Evolutionary conservation across 2,329 filamentous ascomycete genomes (phyloP), one percentile per base, ranked within the genome.

Genomic region (Fonsecaea erecta): DNA sequence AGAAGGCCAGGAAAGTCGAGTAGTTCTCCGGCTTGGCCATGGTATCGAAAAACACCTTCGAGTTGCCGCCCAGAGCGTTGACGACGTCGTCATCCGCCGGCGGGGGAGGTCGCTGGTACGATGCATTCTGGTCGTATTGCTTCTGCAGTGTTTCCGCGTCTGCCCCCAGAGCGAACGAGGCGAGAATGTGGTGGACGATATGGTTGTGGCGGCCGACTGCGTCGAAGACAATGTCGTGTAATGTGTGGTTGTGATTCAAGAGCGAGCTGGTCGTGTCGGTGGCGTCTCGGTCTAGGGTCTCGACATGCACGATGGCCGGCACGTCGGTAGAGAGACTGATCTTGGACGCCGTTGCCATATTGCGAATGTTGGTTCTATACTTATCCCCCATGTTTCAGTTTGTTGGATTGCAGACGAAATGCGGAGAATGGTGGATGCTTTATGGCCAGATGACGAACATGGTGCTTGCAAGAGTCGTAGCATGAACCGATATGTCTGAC

Each of bases 141-240:
- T 58, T 51, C 26, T 58, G 37, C 6, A 58, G 40, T n/a, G 37
- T 58, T 12, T 48, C 37, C 30, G 55, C 55, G 37, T 48, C 55
- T 37, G 55, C 55, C 21, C 55, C 55, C 14, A 58, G 26, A 18
- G 37, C 40, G 16, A 58, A 58, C 14, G 55, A 28, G 8, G 55
- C 55, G 12, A 58, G 55, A 2, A 30, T 24, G 26, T 58, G 55
- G 55, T 58, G 55, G 24, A 58, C 55, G 21, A 58, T 58, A 32
- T 58, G 55, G 55, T 58, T 58, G 55, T 58, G 55, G 24, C 55
- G 55, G 40, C 55, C 55, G 21, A 48, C 11, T n/a, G 48, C 35
- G 55, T 58, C 55, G 26, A 58, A 58, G 35, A 32, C 8, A 26
- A 58, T 58, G 37, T 58, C 35, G 55, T 58, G 55, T 8, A 11